Evolutionary conservation across 2,329 filamentous ascomycete genomes (phyloP), one percentile per base, ranked within the genome.

Genomic region (Xylariales sp.): DNA sequence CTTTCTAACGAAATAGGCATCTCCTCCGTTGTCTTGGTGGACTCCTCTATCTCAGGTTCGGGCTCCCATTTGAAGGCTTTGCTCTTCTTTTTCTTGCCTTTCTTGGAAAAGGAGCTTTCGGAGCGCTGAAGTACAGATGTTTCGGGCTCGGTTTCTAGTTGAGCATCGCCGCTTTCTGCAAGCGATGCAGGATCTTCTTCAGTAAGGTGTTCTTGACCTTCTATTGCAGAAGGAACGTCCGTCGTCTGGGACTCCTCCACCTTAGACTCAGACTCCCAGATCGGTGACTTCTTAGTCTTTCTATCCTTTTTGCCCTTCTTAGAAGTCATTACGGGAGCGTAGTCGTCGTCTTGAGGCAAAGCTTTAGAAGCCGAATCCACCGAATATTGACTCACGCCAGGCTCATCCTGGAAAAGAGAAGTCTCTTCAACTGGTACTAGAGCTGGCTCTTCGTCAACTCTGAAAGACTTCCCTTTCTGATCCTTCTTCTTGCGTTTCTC

Each of bases 251-350:
- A 11, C 8, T 31, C n/a, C 20, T 34, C 42, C 10, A 38, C 16
- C 14, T 46, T 28, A 16, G 31, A 18, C 14, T 35, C 42, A 28
- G 14, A 20, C 24, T 35, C 34, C 28, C 24, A 38, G 22, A 24
- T 37, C 12, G 38, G 14, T 5, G 35, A 15, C 33, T 61, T 46
- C 31, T 59, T 60, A 43, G 60, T 61, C 40, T 61, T 64, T 51
- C 58, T 64, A 4, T 52, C 54, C 22, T 61, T 44, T 16, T 41
- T 44, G 1, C 51, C 47, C 44, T 64, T 67, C 44, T 63, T 65
- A 33, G 47, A 54, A 25, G 60, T 48, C 15, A 55, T 57, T 9
- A 44, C 45, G 12, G 48, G 27, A 1, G 31, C 21, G 28, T 14
- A n/a, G 12, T 33, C 39, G 14, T 37, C 37, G n/a, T 42, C 38